Percentiles rank a stretch among this genome's conserved stretches.
phyloP scores from a whole-genome alignment of 2,329 filamentous ascomycete genomes.

The Aureobasidium lini region DNA sequence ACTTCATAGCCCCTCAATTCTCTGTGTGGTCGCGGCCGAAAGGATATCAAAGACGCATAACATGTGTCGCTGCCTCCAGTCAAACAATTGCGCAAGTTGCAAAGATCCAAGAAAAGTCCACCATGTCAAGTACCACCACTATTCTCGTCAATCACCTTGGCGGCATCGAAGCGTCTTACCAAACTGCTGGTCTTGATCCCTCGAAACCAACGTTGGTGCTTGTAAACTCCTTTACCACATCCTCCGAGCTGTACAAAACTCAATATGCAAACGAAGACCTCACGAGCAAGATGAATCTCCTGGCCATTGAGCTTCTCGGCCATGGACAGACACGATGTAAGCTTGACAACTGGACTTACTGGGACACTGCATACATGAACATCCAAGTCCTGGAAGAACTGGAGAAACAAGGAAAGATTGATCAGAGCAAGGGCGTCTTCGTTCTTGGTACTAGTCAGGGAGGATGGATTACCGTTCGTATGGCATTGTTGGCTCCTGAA shows the following conservation, averaged over 20 bases:
- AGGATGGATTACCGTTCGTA: constrained; percentile 45
- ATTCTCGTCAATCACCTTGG: constrained; percentile 43
- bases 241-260: constrained; percentile 33
- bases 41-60: too few species aligned
- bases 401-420: constrained; percentile 32
- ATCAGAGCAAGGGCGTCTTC: constrained; percentile 24
- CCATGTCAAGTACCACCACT: constrained; percentile 23
- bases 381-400: constrained; percentile 34
- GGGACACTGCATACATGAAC: constrained; percentile 45
- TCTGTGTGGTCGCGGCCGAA: too few species aligned
- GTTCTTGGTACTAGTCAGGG: constrained; percentile 47
- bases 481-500: constrained; percentile 45
- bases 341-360: constrained; percentile 45
- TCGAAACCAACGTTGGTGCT: constrained; percentile 45
- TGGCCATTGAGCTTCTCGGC: constrained; percentile 48
- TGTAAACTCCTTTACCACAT: constrained; percentile 46
- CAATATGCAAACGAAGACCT: constrained; percentile 25
- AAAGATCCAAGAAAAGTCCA: too few species aligned
- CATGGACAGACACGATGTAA: constrained; percentile 43
- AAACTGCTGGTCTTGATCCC: constrained; percentile 31
- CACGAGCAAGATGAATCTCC: constrained; percentile 36
- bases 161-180: constrained; percentile 43
- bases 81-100: too few species aligned
- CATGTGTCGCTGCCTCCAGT: too few species aligned
- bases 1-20: too few species aligned